A percentile compares a stretch with the other conserved stretches of the same genome.
Conservation (phyloP, 768 basidiomycete species). For the Phylloporus arenicola region DNA sequence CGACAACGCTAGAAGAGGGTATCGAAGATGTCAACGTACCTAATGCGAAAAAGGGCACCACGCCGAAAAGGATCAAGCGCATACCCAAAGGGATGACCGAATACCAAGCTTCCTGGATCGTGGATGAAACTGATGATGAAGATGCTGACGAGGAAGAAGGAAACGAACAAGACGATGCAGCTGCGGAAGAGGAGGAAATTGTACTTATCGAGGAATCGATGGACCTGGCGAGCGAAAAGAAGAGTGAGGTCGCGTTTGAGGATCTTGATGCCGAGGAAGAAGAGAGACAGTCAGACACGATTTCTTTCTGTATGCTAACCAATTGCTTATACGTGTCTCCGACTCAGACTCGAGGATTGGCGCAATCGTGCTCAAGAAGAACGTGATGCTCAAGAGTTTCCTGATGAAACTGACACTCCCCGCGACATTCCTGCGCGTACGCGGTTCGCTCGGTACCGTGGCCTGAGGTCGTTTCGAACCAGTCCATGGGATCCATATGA, state of each 20-base stretch:
- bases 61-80: constrained; percentile 71
- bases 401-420: constrained; percentile 95
- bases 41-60: constrained; percentile 65
- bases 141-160: constrained; percentile 42
- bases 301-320: not conserved
- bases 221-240: constrained; percentile 49
- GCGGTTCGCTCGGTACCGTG: constrained; percentile 89
- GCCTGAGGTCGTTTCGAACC: constrained; percentile 86
- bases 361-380: constrained; percentile 67
- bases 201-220: constrained; percentile 51
- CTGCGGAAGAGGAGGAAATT: constrained; percentile 57
- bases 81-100: constrained; percentile 95
- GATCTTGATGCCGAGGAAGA: constrained; percentile 85
- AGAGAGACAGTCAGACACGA: constrained; percentile 64
- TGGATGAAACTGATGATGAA: constrained; percentile 73
- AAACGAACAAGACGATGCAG: constrained; percentile 34
- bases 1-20: too few species aligned
- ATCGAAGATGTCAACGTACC: constrained; percentile 37
- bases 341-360: constrained; percentile 61
- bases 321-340: constrained; percentile 1
- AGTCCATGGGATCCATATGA: constrained; percentile 98
- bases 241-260: constrained; percentile 55
- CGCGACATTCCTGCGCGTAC: constrained; percentile 70
- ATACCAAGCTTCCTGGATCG: constrained; percentile 96
- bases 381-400: constrained; percentile 80